Evolutionary conservation across 2,329 filamentous ascomycete species (phyloP), one percentile per base, ranked within the genome.

Genomic region (Fusarium tupiense): DNA sequence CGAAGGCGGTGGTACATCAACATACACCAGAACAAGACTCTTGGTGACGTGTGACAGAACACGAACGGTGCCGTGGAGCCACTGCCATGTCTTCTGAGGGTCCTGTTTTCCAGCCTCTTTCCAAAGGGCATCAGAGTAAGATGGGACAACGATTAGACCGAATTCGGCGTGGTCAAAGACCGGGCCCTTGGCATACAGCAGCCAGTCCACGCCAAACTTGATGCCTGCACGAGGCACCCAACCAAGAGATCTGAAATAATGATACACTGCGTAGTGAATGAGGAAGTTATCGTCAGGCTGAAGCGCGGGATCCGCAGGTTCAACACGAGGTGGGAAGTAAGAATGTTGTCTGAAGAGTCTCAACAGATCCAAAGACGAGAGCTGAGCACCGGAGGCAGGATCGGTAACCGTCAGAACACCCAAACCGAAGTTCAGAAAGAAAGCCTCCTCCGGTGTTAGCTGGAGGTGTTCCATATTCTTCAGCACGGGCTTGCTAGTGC

Each of bases 151-250:
- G 31, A 96, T 87, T 49, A 98, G 85, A 2, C 94, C 95, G 80
- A 98, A 99, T 80, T 98, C 95, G 29, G 96, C 96, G 80, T 99
- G 96, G 29, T 94, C 91, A 81, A 99, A 98, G 0, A 96, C 96
- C 0, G 96, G 96, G 0, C 96, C 96, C 26, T 95, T 92, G 64
- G 94, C 92, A 83, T 99, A 99, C 13, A 99, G 88, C n/a, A 99
- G 86, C 86, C 94, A 98, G 82, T 99, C 96, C 16, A 95, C 93
- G 29, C 94, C 94, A 77, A 99, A 99, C 80, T 99, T 99, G 81
- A 97, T 92, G 41, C 96, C 97, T 10, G 93, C 91, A 20, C 97
- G 92, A 2, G 97, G 93, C 3, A 98, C 94, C 96, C 96, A 99
- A 31, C 96, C 96, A 0, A 98, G 87, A 1, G 95, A 97, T 43